phyloP scores from a whole-genome alignment of 306 rosid species.

The Lithocarpus polystachyus region DNA sequence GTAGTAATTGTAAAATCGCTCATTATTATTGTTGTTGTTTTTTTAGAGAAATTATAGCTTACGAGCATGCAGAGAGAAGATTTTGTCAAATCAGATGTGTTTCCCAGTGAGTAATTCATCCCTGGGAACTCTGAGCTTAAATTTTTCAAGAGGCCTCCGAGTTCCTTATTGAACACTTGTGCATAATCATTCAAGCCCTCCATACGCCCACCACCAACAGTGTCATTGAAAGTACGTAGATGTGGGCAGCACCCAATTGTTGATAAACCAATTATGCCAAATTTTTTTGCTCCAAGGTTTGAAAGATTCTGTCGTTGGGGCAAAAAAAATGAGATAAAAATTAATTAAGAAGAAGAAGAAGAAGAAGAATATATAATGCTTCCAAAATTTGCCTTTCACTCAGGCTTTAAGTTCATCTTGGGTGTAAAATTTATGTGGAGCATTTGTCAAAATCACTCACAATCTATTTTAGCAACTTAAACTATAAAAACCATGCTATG shows the following conservation, averaged over 20 bases:
- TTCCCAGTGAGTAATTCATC: constrained; percentile 40
- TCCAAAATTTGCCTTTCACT: too few species aligned
- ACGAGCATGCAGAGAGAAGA: constrained; percentile 8
- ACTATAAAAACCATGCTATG: too few species aligned
- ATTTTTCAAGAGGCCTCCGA: constrained; percentile 1
- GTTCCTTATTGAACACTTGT: constrained; percentile 11
- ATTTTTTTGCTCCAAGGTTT: constrained; percentile 20
- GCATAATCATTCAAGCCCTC: constrained; percentile 20
- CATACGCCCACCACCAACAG: not conserved
- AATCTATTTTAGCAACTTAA: too few species aligned
- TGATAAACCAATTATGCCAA: constrained; percentile 13
- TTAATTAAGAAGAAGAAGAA: not conserved
- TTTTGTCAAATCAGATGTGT: constrained; percentile 29
- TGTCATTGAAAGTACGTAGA: not conserved
- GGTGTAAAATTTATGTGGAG: too few species aligned
- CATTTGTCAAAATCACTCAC: too few species aligned
- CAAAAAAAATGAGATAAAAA: not conserved
- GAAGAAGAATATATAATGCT: not conserved
- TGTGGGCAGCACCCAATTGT: constrained; percentile 26
- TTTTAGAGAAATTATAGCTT: not conserved
- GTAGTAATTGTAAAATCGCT: too few species aligned
- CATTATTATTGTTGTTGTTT: too few species aligned
- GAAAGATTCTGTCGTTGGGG: constrained; percentile 6
- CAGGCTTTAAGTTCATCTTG: too few species aligned
- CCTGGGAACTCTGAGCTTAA: constrained; percentile 31